These are phyloP conservation scores for Leishmania major DNA, from an alignment of 208 protist genomes.

Conservation along the genomic window DNA sequence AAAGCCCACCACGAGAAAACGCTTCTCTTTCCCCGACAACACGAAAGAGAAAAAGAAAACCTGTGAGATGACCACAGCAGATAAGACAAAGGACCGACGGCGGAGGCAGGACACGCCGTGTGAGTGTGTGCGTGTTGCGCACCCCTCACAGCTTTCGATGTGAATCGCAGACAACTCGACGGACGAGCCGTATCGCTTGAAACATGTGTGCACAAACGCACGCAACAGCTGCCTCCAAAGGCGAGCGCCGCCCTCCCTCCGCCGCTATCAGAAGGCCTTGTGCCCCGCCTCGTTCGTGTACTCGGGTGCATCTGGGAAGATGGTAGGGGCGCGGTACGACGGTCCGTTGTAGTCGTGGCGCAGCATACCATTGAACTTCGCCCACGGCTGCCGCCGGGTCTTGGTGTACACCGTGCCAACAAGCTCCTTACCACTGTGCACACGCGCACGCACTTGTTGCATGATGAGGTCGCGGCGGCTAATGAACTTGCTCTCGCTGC, in stretches of 20 bases:
- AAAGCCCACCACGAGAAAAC: neutral
- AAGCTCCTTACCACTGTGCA: constrained; percentile 65
- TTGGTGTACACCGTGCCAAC: constrained; percentile 84
- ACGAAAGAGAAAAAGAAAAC: neutral
- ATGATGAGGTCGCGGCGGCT: constrained; percentile 62
- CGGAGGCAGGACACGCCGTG: neutral
- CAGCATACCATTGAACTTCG: constrained; percentile 83
- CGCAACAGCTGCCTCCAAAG: neutral
- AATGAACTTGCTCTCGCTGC: constrained; percentile 83
- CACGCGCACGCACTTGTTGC: constrained; percentile 68
- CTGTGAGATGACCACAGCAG: neutral
- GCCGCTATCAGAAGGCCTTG: constrained; percentile 20
- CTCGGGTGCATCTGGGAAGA: constrained; percentile 63
- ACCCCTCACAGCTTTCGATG: too few relatives aligned
- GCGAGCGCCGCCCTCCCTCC: neutral
- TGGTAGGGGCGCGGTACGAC: constrained; percentile 34
- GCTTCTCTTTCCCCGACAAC: neutral
- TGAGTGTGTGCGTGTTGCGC: neutral
- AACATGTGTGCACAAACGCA: neutral
- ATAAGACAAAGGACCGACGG: neutral
- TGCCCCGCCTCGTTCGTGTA: constrained; percentile 15
- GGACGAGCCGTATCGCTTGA: neutral
- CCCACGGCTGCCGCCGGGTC: constrained; percentile 80
- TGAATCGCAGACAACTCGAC: neutral
- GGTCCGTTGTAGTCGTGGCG: constrained; percentile 81